Percentiles rank a stretch among this genome's conserved stretches.
These are phyloP conservation scores for Syncephalis fuscata DNA, from an alignment of 371 early-diverging fungal species.

Conservation along the genomic window DNA sequence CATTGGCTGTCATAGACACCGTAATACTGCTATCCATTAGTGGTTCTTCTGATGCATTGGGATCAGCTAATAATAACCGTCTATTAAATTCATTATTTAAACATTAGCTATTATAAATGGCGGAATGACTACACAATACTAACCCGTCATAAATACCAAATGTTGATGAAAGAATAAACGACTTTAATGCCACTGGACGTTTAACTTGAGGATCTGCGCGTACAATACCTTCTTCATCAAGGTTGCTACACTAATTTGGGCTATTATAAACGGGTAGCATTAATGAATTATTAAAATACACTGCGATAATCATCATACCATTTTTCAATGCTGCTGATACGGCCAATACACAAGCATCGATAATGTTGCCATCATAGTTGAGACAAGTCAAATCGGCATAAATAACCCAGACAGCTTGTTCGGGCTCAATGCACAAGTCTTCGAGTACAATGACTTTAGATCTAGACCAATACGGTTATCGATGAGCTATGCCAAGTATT, in stretches of 20 bases:
- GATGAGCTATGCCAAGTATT: neutral
- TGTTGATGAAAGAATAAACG: conserved; percentile 40
- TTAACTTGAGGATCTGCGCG: conserved; percentile 23
- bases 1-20: conserved; percentile 37
- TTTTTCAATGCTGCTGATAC: conserved; percentile 50
- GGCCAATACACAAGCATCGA: conserved; percentile 77
- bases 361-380: conserved; percentile 76
- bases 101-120: neutral
- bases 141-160: conserved; percentile 45
- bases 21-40: conserved; percentile 35
- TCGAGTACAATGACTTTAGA: conserved; percentile 43
- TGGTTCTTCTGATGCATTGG: conserved; percentile 53
- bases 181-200: conserved; percentile 23
- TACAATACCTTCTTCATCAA: conserved; percentile 40
- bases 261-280: conserved; percentile 15
- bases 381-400: conserved; percentile 82
- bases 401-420: conserved; percentile 77
- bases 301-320: conserved; percentile 21
- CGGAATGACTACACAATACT: neutral
- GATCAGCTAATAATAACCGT: conserved; percentile 42
- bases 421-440: conserved; percentile 62
- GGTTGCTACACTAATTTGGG: conserved; percentile 39
- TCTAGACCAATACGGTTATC: conserved; percentile 9
- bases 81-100: conserved; percentile 6
- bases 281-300: neutral